phyloP scores from a whole-genome alignment of 2,329 filamentous ascomycete species.

The Paraphaeosphaeria sporulosa region DNA sequence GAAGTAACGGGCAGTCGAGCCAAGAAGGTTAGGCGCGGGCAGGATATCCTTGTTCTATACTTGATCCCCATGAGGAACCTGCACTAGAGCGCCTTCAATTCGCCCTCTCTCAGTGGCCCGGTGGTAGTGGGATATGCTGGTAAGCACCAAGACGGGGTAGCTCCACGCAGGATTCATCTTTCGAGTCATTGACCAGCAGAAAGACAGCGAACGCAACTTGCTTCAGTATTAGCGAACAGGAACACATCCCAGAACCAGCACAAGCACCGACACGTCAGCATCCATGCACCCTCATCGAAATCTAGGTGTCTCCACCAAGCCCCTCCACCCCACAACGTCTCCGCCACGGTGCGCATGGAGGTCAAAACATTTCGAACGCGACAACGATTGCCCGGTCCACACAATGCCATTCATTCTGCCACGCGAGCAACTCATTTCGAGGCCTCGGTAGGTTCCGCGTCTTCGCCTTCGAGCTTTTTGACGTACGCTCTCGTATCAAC shows the following conservation, averaged over 20 bases:
- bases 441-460: background rate
- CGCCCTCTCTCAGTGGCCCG: background rate
- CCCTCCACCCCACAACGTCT: background rate
- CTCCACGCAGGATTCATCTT: background rate
- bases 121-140: too few relatives aligned
- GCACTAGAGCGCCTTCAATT: background rate
- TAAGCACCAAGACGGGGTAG: background rate
- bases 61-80: background rate
- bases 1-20: background rate
- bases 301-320: too few relatives aligned
- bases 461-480: background rate
- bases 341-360: background rate
- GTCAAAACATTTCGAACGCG: background rate
- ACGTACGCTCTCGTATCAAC: slow-evolving; percentile 25
- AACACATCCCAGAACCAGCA: background rate
- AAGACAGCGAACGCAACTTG: background rate
- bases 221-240: background rate
- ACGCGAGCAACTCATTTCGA: background rate
- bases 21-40: background rate
- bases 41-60: background rate
- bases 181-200: background rate
- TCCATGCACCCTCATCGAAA: too few relatives aligned
- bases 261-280: background rate
- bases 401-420: background rate
- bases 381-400: background rate